These are phyloP conservation scores for Ustilago lituana DNA, from an alignment of 1,284 basidiomycete species.

Conservation along the genomic window DNA sequence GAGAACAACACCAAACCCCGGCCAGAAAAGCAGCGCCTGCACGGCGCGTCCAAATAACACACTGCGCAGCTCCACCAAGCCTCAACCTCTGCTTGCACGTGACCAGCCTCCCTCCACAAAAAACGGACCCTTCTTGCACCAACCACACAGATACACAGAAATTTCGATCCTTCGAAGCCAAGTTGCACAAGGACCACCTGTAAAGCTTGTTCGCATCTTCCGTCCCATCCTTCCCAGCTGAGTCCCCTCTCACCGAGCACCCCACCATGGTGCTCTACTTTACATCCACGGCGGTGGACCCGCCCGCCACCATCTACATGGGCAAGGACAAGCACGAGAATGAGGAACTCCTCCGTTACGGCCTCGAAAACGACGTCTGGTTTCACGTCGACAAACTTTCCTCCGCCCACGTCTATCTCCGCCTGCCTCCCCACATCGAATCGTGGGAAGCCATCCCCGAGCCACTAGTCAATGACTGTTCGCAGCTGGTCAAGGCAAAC, in stretches of 20 bases:
- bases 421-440: conserved; percentile 79
- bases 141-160: no score
- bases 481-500: conserved; percentile 96
- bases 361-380: conserved; percentile 73
- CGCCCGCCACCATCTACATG: conserved; percentile 86
- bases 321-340: conserved; percentile 83
- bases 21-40: conserved; percentile 15
- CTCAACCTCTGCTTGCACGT: conserved; percentile 11
- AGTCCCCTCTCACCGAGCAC: no score
- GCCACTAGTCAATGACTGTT: conserved; percentile 81
- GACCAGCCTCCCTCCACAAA: conserved; percentile 32
- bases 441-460: conserved; percentile 86
- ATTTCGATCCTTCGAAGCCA: background rate
- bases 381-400: conserved; percentile 72
- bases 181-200: no score
- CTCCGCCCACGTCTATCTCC: conserved; percentile 74
- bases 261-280: conserved; percentile 73
- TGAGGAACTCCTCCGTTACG: conserved; percentile 86
- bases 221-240: no score
- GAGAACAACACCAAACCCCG: conserved; percentile 35
- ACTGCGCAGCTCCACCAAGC: background rate
- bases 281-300: conserved; percentile 72
- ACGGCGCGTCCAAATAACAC: conserved; percentile 18
- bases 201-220: no score
- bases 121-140: no score